These are phyloP conservation scores for Juncus inflexus DNA, from an alignment of 176 grass and related monocot genomes.

Conservation along the genomic window DNA sequence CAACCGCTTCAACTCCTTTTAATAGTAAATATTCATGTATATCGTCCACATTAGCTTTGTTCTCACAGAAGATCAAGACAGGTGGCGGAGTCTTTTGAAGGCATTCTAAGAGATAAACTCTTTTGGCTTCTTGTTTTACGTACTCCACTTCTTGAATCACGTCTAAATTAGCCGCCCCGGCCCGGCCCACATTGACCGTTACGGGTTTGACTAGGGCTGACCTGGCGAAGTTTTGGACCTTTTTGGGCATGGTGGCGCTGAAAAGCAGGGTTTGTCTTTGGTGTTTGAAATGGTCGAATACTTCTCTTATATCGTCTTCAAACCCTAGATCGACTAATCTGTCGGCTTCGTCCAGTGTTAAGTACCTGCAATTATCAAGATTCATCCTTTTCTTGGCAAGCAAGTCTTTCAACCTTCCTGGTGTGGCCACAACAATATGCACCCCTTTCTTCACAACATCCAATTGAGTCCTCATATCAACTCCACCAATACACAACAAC, in stretches of 20 bases:
- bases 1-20: slow-evolving; percentile 89
- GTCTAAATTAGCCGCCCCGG: slow-evolving; percentile 85
- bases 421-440: slow-evolving; percentile 83
- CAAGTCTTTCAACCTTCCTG: slow-evolving; percentile 84
- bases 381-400: slow-evolving; percentile 99
- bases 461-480: slow-evolving; percentile 75
- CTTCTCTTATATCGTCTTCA: slow-evolving; percentile 93
- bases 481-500: slow-evolving; percentile 75
- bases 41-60: slow-evolving; percentile 80
- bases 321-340: slow-evolving; percentile 92
- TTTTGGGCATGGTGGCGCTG: slow-evolving; percentile 95
- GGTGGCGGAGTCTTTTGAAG: slow-evolving; percentile 93
- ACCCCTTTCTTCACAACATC: slow-evolving; percentile 83
- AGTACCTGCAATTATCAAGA: slow-evolving; percentile 90
- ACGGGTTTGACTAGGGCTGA: slow-evolving; percentile 82
- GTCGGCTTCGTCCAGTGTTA: slow-evolving; percentile 95
- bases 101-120: slow-evolving; percentile 85
- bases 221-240: slow-evolving; percentile 87
- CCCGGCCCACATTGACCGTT: slow-evolving; percentile 84
- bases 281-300: slow-evolving; percentile 89
- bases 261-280: slow-evolving; percentile 95
- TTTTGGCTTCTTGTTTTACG: slow-evolving; percentile 92
- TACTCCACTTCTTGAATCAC: slow-evolving; percentile 99
- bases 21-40: slow-evolving; percentile 96
- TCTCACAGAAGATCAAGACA: slow-evolving; percentile 87